Evolutionary conservation across 345 rosid species (phyloP), one percentile per base, ranked within the genome.

Genomic region (Clarkia xantiana): DNA sequence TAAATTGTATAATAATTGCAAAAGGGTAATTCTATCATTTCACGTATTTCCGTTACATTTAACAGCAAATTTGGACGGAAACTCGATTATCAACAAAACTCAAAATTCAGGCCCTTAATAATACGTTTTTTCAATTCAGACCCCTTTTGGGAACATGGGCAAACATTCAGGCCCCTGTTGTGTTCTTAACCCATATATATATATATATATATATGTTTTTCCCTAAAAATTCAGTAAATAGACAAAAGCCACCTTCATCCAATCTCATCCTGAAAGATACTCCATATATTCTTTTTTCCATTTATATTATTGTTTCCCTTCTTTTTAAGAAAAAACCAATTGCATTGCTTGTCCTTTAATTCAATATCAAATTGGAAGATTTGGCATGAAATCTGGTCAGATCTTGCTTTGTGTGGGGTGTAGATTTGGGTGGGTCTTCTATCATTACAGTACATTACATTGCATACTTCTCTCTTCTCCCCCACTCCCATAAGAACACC

Each of bases 321-420:
- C 18, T 36, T 12, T 14, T 8, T 44, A 13, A 11, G 42, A 40
- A n/a, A 40, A 53, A 44, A 15, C 40, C 11, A n/a, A n/a, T 11
- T 10, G 49, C 58, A 52, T 79, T 81, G 63, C 79, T 70, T 76
- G 52, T 71, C 54, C 69, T 70, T 56, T 68, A 77, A 67, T 78
- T 70, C 74, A 71, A 66, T 57, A 53, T 49, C 67, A 70, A 39
- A 39, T 55, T 57, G 55, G 62, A 64, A 70, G 73, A 73, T 72
- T 67, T 70, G 71, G 67, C 25, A 62, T 56, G 67, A 72, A 73
- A 72, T 67, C 71, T 48, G 65, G 56, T 66, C 70, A 70, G 77
- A 68, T 75, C 74, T 69, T 71, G 74, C 75, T 73, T 68, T 72
- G 43, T 72, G 43, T 62, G 68, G 67, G 61, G 36, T 46, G 61